These are phyloP conservation scores for Globisporangium yorkense DNA, from an alignment of 352 stramenopile genomes.

Conservation along the genomic window DNA sequence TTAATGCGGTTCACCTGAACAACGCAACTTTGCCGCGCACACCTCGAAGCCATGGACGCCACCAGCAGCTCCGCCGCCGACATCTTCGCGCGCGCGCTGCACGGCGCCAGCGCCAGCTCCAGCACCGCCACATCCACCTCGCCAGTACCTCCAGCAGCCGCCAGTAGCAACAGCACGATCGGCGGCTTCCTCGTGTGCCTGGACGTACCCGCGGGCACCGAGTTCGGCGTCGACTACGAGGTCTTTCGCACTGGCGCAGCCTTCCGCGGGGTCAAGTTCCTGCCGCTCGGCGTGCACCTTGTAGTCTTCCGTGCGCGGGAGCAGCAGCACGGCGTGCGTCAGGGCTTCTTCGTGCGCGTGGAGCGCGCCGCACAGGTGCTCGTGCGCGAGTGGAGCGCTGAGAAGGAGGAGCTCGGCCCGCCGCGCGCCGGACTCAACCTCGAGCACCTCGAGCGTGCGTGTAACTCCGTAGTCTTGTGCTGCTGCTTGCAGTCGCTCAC, in stretches of 20 bases:
- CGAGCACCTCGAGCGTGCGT: constrained; percentile 64
- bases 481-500: neutral
- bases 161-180: constrained; percentile 10
- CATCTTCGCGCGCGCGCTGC: constrained; percentile 39
- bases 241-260: constrained; percentile 73
- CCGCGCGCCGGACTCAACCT: constrained; percentile 53
- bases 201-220: constrained; percentile 64
- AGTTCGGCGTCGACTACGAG: constrained; percentile 86
- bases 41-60: constrained; percentile 9
- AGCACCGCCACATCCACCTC: neutral
- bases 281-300: constrained; percentile 76
- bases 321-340: constrained; percentile 74
- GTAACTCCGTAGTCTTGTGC: neutral
- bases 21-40: neutral
- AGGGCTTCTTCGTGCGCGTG: constrained; percentile 78
- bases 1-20: too few relatives aligned
- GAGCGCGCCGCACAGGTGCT: constrained; percentile 55
- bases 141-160: neutral
- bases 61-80: constrained; percentile 15
- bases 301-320: constrained; percentile 74
- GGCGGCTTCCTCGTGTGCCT: constrained; percentile 81
- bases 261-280: constrained; percentile 84
- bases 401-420: constrained; percentile 68
- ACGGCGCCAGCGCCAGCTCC: neutral
- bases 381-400: constrained; percentile 68